Percentiles rank a stretch among this genome's conserved stretches.
These are phyloP conservation scores for Cutaneotrichosporon spelunceum DNA, from an alignment of 1,284 basidiomycete genomes.

Conservation along the genomic window DNA sequence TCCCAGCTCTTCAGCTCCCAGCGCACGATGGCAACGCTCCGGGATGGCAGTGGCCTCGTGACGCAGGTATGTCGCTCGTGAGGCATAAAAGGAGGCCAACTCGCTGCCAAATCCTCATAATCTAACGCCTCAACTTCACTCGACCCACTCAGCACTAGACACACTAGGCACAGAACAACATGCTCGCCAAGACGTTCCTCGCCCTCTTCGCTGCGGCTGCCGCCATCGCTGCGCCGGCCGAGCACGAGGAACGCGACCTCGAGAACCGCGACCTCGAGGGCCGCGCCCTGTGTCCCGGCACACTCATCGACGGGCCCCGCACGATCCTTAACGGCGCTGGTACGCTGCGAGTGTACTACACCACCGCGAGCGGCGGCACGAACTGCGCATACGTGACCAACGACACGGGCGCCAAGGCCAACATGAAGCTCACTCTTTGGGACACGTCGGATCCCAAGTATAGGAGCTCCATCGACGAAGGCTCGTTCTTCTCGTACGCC, in stretches of 20 bases:
- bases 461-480: background rate
- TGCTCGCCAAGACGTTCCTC: conserved; percentile 5
- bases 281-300: background rate
- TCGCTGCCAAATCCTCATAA: background rate
- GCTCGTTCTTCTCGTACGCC: background rate
- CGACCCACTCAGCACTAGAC: too few species aligned
- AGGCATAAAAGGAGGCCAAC: too few species aligned
- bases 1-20: too few species aligned
- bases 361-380: background rate
- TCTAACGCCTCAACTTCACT: background rate
- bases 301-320: background rate
- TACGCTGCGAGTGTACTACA: background rate
- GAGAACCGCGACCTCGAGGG: background rate
- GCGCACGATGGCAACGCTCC: too few species aligned
- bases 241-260: background rate
- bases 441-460: background rate
- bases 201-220: background rate
- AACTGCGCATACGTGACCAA: background rate
- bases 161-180: too few species aligned
- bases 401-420: background rate
- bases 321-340: background rate
- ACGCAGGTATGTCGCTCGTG: too few species aligned
- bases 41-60: too few species aligned
- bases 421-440: background rate
- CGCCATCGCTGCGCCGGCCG: background rate